These are phyloP conservation scores for Prototheca wickerhamii DNA, from an alignment of 163 green algal species.

Conservation along the genomic window DNA sequence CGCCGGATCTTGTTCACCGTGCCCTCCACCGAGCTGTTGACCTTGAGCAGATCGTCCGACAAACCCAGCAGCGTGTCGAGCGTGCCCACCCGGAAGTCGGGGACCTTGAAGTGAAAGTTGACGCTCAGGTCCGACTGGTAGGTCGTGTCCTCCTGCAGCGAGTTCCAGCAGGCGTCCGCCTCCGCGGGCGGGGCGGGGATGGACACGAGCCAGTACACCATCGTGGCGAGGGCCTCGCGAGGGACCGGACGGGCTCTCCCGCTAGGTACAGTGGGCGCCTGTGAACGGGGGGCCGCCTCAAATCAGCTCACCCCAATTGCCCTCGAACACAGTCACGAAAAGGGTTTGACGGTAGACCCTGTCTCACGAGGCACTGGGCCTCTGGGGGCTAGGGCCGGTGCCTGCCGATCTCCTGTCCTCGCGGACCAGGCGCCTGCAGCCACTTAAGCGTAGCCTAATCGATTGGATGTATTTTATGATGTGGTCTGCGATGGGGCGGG, in stretches of 20 bases:
- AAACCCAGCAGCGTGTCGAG: conserved; percentile 89
- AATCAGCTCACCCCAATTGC: too few species aligned
- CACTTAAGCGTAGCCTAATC: too few species aligned
- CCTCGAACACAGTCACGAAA: too few species aligned
- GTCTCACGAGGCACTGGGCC: too few species aligned
- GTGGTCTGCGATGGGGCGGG: too few species aligned
- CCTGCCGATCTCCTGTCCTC: too few species aligned
- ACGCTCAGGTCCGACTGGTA: conserved; percentile 41
- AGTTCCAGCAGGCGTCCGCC: conserved; percentile 56
- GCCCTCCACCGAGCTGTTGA: conserved; percentile 62
- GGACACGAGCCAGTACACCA: conserved; percentile 69
- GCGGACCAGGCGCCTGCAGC: too few species aligned
- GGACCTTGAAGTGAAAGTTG: conserved; percentile 78
- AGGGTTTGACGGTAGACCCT: too few species aligned
- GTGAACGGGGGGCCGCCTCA: too few species aligned
- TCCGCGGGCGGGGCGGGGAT: conserved; percentile 45
- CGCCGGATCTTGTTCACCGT: conserved; percentile 83
- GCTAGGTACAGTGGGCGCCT: too few species aligned
- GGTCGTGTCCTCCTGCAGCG: conserved; percentile 66
- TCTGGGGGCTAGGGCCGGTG: too few species aligned
- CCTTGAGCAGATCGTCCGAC: conserved; percentile 88
- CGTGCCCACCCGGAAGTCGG: conserved; percentile 84
- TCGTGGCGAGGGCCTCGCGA: background rate
- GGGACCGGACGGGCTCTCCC: background rate
- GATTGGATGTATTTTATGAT: too few species aligned